Percentiles rank a stretch among this genome's conserved stretches.
phyloP scores from a whole-genome alignment of 2,329 filamentous ascomycete genomes.

The Triangularia setosa region DNA sequence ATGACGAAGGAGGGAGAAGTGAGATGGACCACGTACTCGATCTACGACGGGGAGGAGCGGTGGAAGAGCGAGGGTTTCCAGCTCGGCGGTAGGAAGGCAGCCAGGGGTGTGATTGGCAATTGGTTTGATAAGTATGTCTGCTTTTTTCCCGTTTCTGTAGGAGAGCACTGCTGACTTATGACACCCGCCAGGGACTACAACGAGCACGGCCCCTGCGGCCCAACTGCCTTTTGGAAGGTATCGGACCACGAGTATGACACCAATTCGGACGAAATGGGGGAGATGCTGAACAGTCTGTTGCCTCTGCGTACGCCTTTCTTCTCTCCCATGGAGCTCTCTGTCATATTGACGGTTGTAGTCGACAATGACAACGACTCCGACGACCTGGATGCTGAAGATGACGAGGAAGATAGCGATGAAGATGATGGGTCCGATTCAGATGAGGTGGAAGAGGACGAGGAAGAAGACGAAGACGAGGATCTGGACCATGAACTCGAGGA shows the following conservation, averaged over 20 bases:
- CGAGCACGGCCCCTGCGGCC: constrained; percentile 64
- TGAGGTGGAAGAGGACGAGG: not conserved
- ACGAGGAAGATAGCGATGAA: constrained; percentile 30
- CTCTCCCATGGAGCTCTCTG: not conserved
- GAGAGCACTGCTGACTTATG: not conserved
- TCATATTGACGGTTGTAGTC: constrained; percentile 7
- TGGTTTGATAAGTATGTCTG: constrained; percentile 68
- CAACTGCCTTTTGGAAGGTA: constrained; percentile 75
- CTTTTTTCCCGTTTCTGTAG: not conserved
- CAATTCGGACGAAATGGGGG: constrained; percentile 31
- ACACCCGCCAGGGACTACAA: constrained; percentile 54
- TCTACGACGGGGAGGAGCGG: constrained; percentile 60
- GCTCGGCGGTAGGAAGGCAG: constrained; percentile 62
- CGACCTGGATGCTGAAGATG: constrained; percentile 8
- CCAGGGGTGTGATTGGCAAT: constrained; percentile 65
- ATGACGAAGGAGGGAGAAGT: constrained; percentile 68
- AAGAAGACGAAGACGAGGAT: constrained; percentile 33
- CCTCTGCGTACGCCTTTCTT: constrained; percentile 20
- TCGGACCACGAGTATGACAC: constrained; percentile 42
- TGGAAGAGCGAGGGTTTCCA: constrained; percentile 78
- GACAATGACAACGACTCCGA: constrained; percentile 17
- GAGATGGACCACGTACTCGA: constrained; percentile 67
- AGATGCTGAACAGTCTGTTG: constrained; percentile 28
- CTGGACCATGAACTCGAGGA: not conserved
- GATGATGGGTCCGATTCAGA: constrained; percentile 30